Conservation (phyloP, 768 basidiomycete species). For the Tulasnella sp. region DNA sequence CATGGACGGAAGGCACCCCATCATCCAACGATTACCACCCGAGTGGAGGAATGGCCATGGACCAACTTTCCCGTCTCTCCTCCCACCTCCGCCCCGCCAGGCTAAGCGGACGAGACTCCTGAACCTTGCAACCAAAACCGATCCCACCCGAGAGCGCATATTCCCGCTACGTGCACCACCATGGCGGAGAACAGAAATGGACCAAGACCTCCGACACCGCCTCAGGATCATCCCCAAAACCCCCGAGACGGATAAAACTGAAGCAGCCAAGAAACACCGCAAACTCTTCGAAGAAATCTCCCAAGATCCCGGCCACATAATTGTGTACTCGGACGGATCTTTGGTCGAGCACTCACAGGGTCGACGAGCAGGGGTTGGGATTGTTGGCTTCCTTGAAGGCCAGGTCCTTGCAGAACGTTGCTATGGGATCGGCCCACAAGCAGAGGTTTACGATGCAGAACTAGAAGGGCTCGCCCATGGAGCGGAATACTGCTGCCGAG, state of each 20-base stretch:
- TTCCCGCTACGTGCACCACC: background rate
- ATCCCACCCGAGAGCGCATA: background rate
- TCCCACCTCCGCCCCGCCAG: background rate
- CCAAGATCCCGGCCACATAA: background rate
- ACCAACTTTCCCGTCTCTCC: constrained; percentile 13
- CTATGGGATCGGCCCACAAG: constrained; percentile 1
- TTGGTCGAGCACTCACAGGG: background rate
- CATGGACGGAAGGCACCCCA: constrained; percentile 18
- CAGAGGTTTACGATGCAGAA: constrained; percentile 20
- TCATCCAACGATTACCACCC: constrained; percentile 19
- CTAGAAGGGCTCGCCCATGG: constrained; percentile 13
- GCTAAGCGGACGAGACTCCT: background rate
- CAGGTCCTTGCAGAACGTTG: background rate
- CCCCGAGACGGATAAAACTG: background rate
- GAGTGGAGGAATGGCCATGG: constrained; percentile 8
- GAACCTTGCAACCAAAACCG: background rate
- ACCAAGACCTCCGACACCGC: background rate
- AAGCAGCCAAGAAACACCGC: constrained; percentile 22
- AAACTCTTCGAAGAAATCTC: background rate
- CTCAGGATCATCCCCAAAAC: background rate
- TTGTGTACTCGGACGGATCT: constrained; percentile 32
- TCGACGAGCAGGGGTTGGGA: constrained; percentile 28
- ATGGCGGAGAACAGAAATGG: background rate
- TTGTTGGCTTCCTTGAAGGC: background rate
- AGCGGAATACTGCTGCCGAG: background rate